Conservation (phyloP, 176 grass and related monocot genomes). For the Saccharum spontaneum region DNA sequence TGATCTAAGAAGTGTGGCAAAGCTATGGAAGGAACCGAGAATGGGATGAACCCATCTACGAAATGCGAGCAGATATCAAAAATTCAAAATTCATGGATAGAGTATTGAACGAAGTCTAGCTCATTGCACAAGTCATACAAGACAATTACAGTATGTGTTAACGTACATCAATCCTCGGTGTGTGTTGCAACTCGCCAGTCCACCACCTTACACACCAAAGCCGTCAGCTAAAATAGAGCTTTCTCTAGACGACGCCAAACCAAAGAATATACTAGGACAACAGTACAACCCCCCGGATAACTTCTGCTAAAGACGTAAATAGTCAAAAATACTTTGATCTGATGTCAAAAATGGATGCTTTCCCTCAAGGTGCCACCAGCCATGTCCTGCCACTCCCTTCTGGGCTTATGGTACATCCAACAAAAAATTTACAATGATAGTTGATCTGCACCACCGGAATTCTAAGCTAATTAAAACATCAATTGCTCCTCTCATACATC, state of each 20-base stretch:
- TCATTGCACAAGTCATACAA: not conserved
- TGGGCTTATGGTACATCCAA: not conserved
- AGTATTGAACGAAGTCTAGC: not conserved
- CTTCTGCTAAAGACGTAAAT: not conserved
- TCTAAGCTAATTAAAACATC: not conserved
- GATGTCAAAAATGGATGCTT: not conserved
- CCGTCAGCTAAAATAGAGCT: slow-evolving; percentile 11
- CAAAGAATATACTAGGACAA: not conserved
- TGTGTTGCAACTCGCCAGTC: not conserved
- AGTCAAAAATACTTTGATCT: not conserved
- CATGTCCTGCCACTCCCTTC: not conserved
- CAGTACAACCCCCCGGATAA: not conserved
- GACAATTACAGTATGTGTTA: not conserved
- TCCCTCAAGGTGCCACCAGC: not conserved
- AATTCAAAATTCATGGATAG: not conserved
- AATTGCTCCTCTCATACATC: not conserved
- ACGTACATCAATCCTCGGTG: not conserved
- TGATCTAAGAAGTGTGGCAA: too few relatives aligned
- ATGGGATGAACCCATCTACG: not conserved
- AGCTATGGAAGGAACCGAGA: not conserved
- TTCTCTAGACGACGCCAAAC: not conserved
- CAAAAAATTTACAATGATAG: not conserved
- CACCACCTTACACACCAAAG: not conserved
- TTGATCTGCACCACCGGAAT: not conserved
- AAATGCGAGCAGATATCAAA: not conserved